These are phyloP conservation scores for Pelargonium hybrid DNA, from an alignment of 441 rosid species.

Conservation along the genomic window DNA sequence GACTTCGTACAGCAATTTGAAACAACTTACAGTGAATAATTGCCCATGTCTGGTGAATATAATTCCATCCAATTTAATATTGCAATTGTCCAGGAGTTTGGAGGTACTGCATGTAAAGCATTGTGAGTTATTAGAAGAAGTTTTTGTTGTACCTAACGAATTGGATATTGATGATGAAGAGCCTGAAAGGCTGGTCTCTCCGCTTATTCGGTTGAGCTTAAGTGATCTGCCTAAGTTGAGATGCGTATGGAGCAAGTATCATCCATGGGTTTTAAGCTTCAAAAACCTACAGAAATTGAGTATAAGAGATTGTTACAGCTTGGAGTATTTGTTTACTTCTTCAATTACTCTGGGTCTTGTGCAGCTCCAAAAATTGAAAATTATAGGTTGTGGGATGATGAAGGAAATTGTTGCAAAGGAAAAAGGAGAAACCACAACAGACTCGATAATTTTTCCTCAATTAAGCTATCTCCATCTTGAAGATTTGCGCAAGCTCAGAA, in stretches of 20 bases:
- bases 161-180: no score
- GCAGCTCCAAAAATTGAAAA: no score
- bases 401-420: conserved; percentile 2
- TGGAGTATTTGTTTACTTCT: conserved; percentile 8
- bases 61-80: no score
- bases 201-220: background rate
- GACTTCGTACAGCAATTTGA: no score
- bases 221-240: conserved; percentile 20
- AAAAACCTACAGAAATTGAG: conserved; percentile 8
- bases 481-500: background rate
- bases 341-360: background rate
- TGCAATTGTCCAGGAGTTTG: no score
- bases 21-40: no score
- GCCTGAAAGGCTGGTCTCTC: no score
- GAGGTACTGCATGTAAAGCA: no score
- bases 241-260: conserved; percentile 23
- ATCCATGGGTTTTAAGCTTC: conserved; percentile 13
- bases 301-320: conserved; percentile 2
- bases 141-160: no score
- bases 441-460: background rate
- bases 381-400: background rate
- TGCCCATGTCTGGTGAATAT: no score
- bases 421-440: background rate
- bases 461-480: background rate
- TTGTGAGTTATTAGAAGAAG: no score